phyloP scores from a whole-genome alignment of 2,329 filamentous ascomycete species.

The Emmonsiellopsis sp. region DNA sequence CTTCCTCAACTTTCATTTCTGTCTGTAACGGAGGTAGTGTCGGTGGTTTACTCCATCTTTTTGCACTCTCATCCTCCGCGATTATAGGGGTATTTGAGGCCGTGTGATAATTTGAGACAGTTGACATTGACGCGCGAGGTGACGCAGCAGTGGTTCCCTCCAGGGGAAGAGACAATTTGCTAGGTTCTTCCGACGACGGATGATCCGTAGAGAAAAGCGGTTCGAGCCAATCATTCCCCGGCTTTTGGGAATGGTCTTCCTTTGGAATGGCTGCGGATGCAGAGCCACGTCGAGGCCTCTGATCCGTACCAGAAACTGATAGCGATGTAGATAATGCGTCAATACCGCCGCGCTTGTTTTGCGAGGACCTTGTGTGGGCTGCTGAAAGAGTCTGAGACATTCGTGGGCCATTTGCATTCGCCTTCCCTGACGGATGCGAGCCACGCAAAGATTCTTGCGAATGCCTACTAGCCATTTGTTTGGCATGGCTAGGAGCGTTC shows the following conservation, averaged over 20 bases:
- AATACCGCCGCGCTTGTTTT: not conserved
- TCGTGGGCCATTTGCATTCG: not conserved
- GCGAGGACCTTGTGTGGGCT: not conserved
- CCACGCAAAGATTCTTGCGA: not conserved
- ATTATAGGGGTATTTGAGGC: slow-evolving; percentile 34
- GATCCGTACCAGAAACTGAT: not conserved
- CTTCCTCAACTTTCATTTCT: slow-evolving; percentile 10
- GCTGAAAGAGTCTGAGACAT: not conserved
- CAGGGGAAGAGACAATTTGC: slow-evolving; percentile 16
- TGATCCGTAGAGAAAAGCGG: slow-evolving; percentile 17
- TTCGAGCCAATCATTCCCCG: slow-evolving; percentile 11
- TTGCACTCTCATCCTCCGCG: slow-evolving; percentile 19
- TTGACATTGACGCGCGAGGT: slow-evolving; percentile 26
- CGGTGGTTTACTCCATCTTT: slow-evolving; percentile 3
- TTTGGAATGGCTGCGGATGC: not conserved
- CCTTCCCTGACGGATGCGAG: not conserved
- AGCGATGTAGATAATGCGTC: not conserved
- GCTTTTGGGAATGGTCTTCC: not conserved
- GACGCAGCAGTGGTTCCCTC: slow-evolving; percentile 21
- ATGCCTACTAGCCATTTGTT: slow-evolving; percentile 1
- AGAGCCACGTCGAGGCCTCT: not conserved
- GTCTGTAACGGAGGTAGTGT: slow-evolving; percentile 6
- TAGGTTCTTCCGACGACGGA: slow-evolving; percentile 12
- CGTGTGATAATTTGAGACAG: slow-evolving; percentile 35
- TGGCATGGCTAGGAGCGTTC: slow-evolving; percentile 7